phyloP scores from a whole-genome alignment of 257 asterid species.

The Primulina huaijiensis region DNA sequence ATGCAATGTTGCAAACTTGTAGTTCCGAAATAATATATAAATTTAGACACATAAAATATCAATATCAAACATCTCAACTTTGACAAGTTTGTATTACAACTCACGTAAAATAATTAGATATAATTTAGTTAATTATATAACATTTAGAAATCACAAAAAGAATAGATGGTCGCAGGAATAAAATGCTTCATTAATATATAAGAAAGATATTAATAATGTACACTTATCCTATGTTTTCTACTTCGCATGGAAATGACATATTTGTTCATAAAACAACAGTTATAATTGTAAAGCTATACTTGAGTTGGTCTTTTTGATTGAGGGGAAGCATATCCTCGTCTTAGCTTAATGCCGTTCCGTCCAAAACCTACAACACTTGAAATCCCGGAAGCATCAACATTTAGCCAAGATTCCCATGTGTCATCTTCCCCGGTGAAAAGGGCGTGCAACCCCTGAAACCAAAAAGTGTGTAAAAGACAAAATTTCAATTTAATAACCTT shows the following conservation, averaged over 20 bases:
- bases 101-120: not conserved
- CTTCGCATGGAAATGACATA: not conserved
- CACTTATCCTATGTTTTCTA: not conserved
- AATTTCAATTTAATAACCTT: constrained; percentile 6
- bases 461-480: constrained; percentile 18
- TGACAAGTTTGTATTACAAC: not conserved
- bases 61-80: constrained; percentile 5
- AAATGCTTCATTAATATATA: not conserved
- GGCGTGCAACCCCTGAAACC: constrained; percentile 55
- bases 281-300: constrained; percentile 36
- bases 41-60: constrained; percentile 4
- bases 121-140: not conserved
- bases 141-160: not conserved
- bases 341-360: not conserved
- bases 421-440: not conserved
- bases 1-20: constrained; percentile 1
- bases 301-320: constrained; percentile 39
- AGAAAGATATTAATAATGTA: constrained; percentile 2
- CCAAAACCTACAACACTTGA: not conserved
- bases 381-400: not conserved
- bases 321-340: constrained; percentile 1
- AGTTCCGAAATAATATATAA: constrained; percentile 2
- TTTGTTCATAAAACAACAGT: constrained; percentile 5
- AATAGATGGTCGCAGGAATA: not conserved
- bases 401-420: not conserved